Conservation (phyloP, 208 protist genomes). For the Trypanosoma melophagium region DNA sequence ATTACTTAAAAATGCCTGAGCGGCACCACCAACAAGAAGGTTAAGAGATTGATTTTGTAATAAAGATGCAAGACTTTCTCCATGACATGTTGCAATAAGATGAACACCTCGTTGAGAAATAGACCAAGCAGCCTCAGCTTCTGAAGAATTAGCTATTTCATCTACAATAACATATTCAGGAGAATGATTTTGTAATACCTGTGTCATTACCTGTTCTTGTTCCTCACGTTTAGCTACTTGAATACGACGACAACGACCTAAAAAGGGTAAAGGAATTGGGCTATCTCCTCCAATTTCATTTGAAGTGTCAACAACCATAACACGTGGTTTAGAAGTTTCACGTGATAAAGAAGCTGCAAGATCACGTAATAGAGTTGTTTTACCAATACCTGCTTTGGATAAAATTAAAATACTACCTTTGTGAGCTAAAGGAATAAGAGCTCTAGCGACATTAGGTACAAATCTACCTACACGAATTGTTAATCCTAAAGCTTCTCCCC, state of each 20-base stretch:
- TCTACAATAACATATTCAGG: constrained; percentile 93
- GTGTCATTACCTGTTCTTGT: constrained; percentile 81
- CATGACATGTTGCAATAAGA: constrained; percentile 91
- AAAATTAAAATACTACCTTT: constrained; percentile 86
- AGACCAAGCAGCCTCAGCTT: constrained; percentile 84
- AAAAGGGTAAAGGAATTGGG: constrained; percentile 76
- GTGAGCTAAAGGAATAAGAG: constrained; percentile 52
- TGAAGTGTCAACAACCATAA: constrained; percentile 93
- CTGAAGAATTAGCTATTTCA: constrained; percentile 79
- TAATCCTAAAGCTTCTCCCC: constrained; percentile 75
- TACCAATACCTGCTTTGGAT: constrained; percentile 90
- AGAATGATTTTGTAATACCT: constrained; percentile 94
- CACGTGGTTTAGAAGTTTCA: constrained; percentile 41
- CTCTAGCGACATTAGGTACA: constrained; percentile 60
- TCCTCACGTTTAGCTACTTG: constrained; percentile 69
- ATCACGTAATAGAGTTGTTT: constrained; percentile 93
- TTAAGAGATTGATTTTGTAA: constrained; percentile 89
- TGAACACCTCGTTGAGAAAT: constrained; percentile 86
- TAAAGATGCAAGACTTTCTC: constrained; percentile 67
- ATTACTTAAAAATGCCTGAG: constrained; percentile 89
- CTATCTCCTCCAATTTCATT: constrained; percentile 94
- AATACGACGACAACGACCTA: constrained; percentile 88
- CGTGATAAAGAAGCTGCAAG: constrained; percentile 72
- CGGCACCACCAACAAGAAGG: constrained; percentile 85
- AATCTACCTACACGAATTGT: constrained; percentile 87